These are phyloP conservation scores for Dothidotthia symphoricarpi DNA, from an alignment of 2,329 filamentous ascomycete species.

Conservation along the genomic window DNA sequence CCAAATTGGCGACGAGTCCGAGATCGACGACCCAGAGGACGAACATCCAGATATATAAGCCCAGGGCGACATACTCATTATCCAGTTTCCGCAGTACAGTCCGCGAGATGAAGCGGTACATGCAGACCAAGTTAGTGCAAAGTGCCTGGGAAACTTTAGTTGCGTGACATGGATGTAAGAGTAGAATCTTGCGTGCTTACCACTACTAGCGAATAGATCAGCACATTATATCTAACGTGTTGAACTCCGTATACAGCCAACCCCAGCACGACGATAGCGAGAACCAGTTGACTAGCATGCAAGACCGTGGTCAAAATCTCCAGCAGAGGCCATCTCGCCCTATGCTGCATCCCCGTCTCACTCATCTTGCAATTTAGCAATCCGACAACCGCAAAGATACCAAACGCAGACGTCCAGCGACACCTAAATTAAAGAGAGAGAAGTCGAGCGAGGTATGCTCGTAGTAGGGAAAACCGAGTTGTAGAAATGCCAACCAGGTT, in stretches of 20 bases:
- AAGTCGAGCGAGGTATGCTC: too few species aligned
- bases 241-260: conserved; percentile 49
- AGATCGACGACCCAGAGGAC: conserved; percentile 53
- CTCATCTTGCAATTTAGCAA: conserved; percentile 3
- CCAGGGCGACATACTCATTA: conserved; percentile 56
- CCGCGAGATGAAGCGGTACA: conserved; percentile 51
- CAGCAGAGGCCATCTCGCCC: background rate
- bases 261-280: conserved; percentile 50
- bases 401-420: too few species aligned
- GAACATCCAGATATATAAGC: conserved; percentile 52
- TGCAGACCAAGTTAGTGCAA: conserved; percentile 46
- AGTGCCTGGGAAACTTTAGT: conserved; percentile 7
- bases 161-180: background rate
- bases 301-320: conserved; percentile 16
- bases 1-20: conserved; percentile 26
- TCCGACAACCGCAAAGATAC: too few species aligned
- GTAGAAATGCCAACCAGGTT: too few species aligned
- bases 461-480: too few species aligned
- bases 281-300: conserved; percentile 32
- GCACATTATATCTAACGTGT: conserved; percentile 46
- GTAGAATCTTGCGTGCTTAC: conserved; percentile 9
- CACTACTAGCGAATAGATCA: conserved; percentile 15
- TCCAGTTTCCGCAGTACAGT: conserved; percentile 45
- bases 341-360: conserved; percentile 3
- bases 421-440: too few species aligned